A percentile compares a stretch with the other conserved stretches of the same genome.
phyloP scores from a whole-genome alignment of 169 alveolate genomes.

The Babesia sp. region DNA sequence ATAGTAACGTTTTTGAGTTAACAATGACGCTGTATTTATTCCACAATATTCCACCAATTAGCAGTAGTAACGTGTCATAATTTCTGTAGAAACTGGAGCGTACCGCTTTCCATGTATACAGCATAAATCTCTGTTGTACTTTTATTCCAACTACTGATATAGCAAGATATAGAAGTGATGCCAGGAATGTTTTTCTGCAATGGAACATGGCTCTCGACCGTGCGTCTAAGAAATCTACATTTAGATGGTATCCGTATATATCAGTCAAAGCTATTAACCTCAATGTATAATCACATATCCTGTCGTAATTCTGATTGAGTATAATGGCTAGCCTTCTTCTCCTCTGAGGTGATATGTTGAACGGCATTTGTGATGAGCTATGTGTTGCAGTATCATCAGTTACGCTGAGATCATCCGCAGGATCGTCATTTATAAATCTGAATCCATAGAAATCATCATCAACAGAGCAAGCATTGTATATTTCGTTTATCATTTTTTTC shows the following conservation, averaged over 20 bases:
- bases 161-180: slow-evolving; percentile 9
- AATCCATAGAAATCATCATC: not conserved
- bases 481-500: not conserved
- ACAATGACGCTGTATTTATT: slow-evolving; percentile 4
- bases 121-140: slow-evolving; percentile 5
- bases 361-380: not conserved
- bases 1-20: not conserved
- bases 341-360: not conserved
- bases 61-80: not conserved
- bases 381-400: not conserved
- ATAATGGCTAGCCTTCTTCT: not conserved
- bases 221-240: slow-evolving; percentile 28
- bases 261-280: not conserved
- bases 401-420: not conserved
- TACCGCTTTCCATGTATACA: slow-evolving; percentile 14
- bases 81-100: slow-evolving; percentile 38
- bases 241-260: not conserved
- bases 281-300: not conserved
- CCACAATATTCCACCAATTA: not conserved
- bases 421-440: no score
- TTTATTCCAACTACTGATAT: slow-evolving; percentile 4
- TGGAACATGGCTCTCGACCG: not conserved
- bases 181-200: slow-evolving; percentile 47
- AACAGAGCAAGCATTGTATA: not conserved
- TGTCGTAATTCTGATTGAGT: slow-evolving; percentile 18